Percentiles rank a stretch among this genome's conserved stretches.
These are phyloP conservation scores for Cordyceps tenuipes DNA, from an alignment of 2,329 filamentous ascomycete genomes.

Conservation along the genomic window DNA sequence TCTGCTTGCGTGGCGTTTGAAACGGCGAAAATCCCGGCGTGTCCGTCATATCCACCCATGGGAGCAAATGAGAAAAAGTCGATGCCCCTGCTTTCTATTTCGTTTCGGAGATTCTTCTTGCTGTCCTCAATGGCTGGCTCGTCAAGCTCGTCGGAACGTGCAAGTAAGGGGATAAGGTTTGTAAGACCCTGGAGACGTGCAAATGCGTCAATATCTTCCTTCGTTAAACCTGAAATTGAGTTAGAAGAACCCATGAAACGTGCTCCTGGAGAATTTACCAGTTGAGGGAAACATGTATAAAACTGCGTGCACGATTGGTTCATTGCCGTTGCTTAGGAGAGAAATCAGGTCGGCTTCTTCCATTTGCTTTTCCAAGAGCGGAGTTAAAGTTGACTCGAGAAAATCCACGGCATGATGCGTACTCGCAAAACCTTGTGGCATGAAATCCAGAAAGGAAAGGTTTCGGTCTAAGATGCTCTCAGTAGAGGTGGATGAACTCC, in stretches of 20 bases:
- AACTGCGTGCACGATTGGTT: constrained; percentile 74
- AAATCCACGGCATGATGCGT: constrained; percentile 60
- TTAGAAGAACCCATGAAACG: background rate
- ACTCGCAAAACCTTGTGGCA: constrained; percentile 19
- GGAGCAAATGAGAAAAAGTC: constrained; percentile 58
- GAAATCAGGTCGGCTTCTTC: constrained; percentile 67
- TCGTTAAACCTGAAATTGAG: constrained; percentile 22
- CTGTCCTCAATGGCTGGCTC: constrained; percentile 45
- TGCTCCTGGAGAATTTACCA: constrained; percentile 38
- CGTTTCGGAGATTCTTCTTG: constrained; percentile 51
- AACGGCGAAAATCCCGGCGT: constrained; percentile 57
- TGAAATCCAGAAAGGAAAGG: constrained; percentile 74
- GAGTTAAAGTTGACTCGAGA: constrained; percentile 45
- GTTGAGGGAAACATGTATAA: constrained; percentile 69
- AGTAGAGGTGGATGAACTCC: constrained; percentile 51
- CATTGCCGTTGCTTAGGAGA: constrained; percentile 72
- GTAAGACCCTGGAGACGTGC: constrained; percentile 61
- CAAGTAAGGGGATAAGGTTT: constrained; percentile 77
- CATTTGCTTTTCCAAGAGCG: constrained; percentile 41
- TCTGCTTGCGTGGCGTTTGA: constrained; percentile 68
- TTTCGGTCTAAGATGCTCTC: constrained; percentile 83
- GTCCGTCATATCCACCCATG: constrained; percentile 17
- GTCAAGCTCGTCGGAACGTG: constrained; percentile 64
- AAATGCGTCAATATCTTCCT: constrained; percentile 60
- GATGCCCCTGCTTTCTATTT: constrained; percentile 50